A percentile compares a stretch with the other conserved stretches of the same genome.
These are phyloP conservation scores for Hordeum pubiflorum DNA, from an alignment of 202 grass and related monocot species.

Conservation along the genomic window DNA sequence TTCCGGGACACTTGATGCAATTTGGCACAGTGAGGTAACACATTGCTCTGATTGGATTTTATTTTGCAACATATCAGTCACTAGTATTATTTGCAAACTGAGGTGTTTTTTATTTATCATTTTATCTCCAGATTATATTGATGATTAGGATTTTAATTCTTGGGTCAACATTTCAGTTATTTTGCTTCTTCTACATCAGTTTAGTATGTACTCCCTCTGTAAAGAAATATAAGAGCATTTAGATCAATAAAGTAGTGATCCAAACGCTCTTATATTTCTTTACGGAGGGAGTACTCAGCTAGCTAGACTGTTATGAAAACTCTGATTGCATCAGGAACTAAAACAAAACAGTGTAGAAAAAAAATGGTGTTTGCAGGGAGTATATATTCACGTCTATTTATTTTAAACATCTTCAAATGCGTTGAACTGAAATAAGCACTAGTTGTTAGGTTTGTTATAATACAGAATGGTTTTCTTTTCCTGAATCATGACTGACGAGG, in stretches of 20 bases:
- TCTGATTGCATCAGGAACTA: neutral
- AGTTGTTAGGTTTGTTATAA: neutral
- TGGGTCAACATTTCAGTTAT: conserved; percentile 3
- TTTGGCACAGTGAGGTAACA: conserved; percentile 39
- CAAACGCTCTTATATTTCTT: no score
- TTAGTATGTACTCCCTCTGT: neutral
- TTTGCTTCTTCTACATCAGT: neutral
- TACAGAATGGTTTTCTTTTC: neutral
- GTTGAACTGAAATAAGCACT: neutral
- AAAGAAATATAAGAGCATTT: no score
- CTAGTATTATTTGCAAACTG: conserved; percentile 2
- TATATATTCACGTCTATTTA: neutral
- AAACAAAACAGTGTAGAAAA: neutral
- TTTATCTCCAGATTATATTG: neutral
- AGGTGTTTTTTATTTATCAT: neutral
- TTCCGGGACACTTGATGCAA: conserved; percentile 58
- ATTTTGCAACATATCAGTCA: neutral
- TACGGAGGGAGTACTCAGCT: neutral
- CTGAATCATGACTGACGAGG: no score
- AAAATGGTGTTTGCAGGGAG: neutral
- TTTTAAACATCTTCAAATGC: no score
- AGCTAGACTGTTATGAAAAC: neutral
- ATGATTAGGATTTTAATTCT: neutral
- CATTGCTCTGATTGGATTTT: conserved; percentile 14
- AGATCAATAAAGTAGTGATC: no score